Evolutionary conservation across 495 filamentous ascomycete species (phyloP).

Genomic region (Filosporella fistucella): DNA sequence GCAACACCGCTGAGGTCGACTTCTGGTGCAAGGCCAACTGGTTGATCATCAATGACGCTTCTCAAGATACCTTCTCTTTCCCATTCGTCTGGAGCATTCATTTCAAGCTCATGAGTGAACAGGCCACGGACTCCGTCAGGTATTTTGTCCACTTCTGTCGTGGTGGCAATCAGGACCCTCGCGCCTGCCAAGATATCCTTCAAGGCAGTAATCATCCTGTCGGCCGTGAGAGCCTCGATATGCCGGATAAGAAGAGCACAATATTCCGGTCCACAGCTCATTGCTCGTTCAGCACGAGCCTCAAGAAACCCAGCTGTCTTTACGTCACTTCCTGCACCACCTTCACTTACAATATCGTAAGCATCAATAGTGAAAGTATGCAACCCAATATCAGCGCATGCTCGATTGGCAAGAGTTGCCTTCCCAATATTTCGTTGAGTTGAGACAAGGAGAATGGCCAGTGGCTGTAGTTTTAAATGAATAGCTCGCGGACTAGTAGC

Average conservation of each 20-base stretch:
- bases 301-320: slow-evolving; percentile 90
- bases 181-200: slow-evolving; percentile 69
- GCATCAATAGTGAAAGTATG: slow-evolving; percentile 88
- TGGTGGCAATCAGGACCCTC: slow-evolving; percentile 85
- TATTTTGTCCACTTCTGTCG: slow-evolving; percentile 89
- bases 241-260: slow-evolving; percentile 83
- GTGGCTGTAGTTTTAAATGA: slow-evolving; percentile 77
- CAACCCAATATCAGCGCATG: slow-evolving; percentile 82
- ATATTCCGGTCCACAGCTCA: slow-evolving; percentile 78
- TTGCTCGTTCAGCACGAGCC: slow-evolving; percentile 79
- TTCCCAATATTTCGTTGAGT: slow-evolving; percentile 93
- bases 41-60: slow-evolving; percentile 69
- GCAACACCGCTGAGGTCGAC: slow-evolving; percentile 81
- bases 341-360: slow-evolving; percentile 89
- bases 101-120: slow-evolving; percentile 94
- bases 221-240: slow-evolving; percentile 85
- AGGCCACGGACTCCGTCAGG: slow-evolving; percentile 83
- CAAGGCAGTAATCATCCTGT: slow-evolving; percentile 79
- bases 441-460: slow-evolving; percentile 82
- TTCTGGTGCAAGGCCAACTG: slow-evolving; percentile 67
- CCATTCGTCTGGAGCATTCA: slow-evolving; percentile 86
- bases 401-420: slow-evolving; percentile 64
- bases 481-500: slow-evolving; percentile 85
- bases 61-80: slow-evolving; percentile 84
- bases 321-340: slow-evolving; percentile 79